Evolutionary conservation across 2,329 filamentous ascomycete species (phyloP), one percentile per base, ranked within the genome.

Genomic region (Onygenales sp.): DNA sequence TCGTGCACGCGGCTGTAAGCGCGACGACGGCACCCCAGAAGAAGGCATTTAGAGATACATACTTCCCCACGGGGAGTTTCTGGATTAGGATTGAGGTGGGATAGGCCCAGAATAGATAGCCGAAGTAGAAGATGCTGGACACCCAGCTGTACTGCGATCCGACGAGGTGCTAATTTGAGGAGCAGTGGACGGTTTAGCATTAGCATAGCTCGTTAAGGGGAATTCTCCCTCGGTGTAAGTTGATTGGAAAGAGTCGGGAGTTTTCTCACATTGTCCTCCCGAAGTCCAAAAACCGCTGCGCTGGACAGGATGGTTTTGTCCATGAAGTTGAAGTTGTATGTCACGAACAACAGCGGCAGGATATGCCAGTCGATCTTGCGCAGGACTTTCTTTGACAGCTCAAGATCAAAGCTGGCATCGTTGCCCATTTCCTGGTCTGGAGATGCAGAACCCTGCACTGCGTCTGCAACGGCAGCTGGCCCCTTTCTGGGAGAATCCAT

Each of bases 271-370:
- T 39, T 49, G 11, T 49, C 34, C 1, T 77, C 66, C 2, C 67
- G 66, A 10, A 81, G 61, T 0, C 77, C 79, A 57, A 82, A 82
- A 0, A 82, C 78, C 2, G 78, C 70, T 0, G 80, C 79, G 53
- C 74, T 78, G 0, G 77, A 78, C 1, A 81, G 62, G 53, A 79
- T 79, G 0, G 75, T 75, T 61, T 84, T 84, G 63, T 84, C 81
- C 71, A 83, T 80, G 54, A 82, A 83, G 59, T 81, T 80, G 56
- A 83, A 63, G 67, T 77, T 77, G 60, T 83, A 83, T 0, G 77
- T 81, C 42, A 77, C 58, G 55, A 82, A 82, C 8, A 83, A 64
- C 9, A 83, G 65, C 0, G 81, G 79, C 4, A 84, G 75, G 8
- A 84, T 66, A 10, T 68, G 68, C 57, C 65, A 67, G 61, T 84